These are phyloP conservation scores for Volvariella volvacea DNA, from an alignment of 1,284 basidiomycete genomes.

Conservation along the genomic window DNA sequence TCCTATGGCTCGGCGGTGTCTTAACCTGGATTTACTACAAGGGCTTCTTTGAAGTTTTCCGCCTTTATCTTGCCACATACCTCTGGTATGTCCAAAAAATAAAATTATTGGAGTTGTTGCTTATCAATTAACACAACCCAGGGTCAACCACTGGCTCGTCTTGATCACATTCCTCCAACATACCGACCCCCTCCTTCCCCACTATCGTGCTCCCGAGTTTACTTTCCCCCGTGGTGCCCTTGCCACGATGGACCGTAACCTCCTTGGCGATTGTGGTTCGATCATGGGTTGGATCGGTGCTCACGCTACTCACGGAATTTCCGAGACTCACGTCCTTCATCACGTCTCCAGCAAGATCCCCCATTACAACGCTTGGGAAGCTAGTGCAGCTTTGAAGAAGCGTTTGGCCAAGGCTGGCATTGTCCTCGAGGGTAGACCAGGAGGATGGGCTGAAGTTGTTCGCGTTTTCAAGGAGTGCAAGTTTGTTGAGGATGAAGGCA, in stretches of 20 bases:
- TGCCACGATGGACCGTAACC: constrained; percentile 85
- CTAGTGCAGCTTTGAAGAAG: constrained; percentile 81
- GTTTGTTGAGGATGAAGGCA: constrained; percentile 92
- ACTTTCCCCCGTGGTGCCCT: constrained; percentile 95
- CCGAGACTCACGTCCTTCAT: constrained; percentile 90
- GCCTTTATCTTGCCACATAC: constrained; percentile 86
- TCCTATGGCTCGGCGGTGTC: constrained; percentile 66
- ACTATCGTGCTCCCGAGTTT: constrained; percentile 89
- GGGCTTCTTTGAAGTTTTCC: constrained; percentile 74
- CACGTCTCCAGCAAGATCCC: constrained; percentile 93
- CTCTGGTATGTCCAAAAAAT: constrained; percentile 51
- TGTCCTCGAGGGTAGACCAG: constrained; percentile 56
- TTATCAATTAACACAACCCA: too few relatives aligned
- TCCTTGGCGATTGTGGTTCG: constrained; percentile 75
- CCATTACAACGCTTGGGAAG: constrained; percentile 94
- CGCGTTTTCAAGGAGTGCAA: constrained; percentile 74
- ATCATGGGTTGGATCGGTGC: constrained; percentile 76
- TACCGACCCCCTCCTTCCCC: constrained; percentile 91
- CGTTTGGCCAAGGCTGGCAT: constrained; percentile 64
- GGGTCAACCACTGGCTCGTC: constrained; percentile 87
- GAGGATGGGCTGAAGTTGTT: constrained; percentile 74
- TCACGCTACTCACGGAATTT: constrained; percentile 80
- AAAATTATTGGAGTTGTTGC: too few relatives aligned
- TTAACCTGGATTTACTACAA: constrained; percentile 53
- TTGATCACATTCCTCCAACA: constrained; percentile 95